phyloP scores from a whole-genome alignment of 2,329 filamentous ascomycete genomes.

The Talaromyces atroroseus region DNA sequence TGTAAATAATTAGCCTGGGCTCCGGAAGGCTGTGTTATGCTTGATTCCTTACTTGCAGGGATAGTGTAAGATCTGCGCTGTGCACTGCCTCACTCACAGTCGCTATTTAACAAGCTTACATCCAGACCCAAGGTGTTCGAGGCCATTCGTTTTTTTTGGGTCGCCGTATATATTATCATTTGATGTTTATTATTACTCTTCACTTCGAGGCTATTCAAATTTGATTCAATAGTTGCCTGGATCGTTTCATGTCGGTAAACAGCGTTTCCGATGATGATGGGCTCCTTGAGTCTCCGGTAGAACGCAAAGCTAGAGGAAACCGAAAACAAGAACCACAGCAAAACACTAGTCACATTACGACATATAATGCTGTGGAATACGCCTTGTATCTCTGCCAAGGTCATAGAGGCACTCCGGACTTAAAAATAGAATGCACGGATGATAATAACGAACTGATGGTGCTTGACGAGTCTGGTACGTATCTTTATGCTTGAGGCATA shows the following conservation, averaged over 20 bases:
- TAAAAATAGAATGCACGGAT: background rate
- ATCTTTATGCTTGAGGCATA: background rate
- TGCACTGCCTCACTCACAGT: background rate
- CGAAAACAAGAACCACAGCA: background rate
- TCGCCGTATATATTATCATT: background rate
- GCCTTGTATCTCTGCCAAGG: constrained; percentile 18
- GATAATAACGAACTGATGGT: background rate
- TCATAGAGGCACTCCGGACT: constrained; percentile 8
- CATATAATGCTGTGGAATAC: constrained; percentile 11
- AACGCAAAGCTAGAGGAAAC: background rate
- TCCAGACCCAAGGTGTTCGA: background rate
- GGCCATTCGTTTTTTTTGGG: too few species aligned
- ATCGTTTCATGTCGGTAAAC: constrained; percentile 1
- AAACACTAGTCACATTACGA: background rate
- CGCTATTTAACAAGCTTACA: background rate
- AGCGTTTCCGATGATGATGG: constrained; percentile 5
- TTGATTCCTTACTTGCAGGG: background rate
- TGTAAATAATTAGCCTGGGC: background rate
- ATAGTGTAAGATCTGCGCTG: background rate
- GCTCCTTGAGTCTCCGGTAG: background rate
- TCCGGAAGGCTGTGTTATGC: background rate
- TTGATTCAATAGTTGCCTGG: background rate
- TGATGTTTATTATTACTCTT: background rate
- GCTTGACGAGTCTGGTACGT: constrained; percentile 11
- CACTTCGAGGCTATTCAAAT: background rate